These are phyloP conservation scores for Uromyces viciae-fabae DNA, from an alignment of 1,284 basidiomycete species.

Conservation along the genomic window DNA sequence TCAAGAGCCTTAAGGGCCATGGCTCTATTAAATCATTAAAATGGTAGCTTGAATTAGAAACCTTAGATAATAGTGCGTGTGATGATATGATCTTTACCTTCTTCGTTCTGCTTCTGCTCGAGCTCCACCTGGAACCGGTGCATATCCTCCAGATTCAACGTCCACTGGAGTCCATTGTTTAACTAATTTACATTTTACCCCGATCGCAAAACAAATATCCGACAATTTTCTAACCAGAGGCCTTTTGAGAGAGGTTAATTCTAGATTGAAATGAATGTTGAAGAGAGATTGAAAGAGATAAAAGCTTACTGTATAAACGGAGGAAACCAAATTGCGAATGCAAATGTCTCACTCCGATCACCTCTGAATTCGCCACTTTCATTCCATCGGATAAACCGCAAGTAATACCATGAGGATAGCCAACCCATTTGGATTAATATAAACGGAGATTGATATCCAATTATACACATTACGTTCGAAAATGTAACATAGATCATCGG, in stretches of 20 bases:
- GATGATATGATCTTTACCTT: constrained; percentile 59
- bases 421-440: constrained; percentile 97
- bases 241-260: constrained; percentile 50
- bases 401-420: constrained; percentile 89
- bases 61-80: neutral
- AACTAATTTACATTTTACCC: constrained; percentile 65
- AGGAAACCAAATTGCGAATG: constrained; percentile 95
- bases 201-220: constrained; percentile 66
- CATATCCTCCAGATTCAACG: constrained; percentile 69
- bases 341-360: constrained; percentile 91
- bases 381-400: constrained; percentile 81
- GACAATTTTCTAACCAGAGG: constrained; percentile 67
- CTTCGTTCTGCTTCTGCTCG: constrained; percentile 88
- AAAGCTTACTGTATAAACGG: constrained; percentile 75
- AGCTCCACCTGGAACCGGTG: constrained; percentile 74
- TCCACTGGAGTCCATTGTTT: constrained; percentile 69
- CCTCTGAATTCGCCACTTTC: constrained; percentile 66
- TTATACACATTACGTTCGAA: constrained; percentile 78
- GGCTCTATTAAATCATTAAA: constrained; percentile 60
- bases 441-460: constrained; percentile 88
- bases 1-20: constrained; percentile 94
- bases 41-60: constrained; percentile 44
- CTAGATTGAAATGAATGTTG: no score
- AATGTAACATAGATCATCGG: constrained; percentile 91
- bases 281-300: neutral